Percentiles rank a stretch among this genome's conserved stretches.
Evolutionary conservation across 805 yeast genomes (phyloP).

Genomic region (Lipomyces orientalis): DNA sequence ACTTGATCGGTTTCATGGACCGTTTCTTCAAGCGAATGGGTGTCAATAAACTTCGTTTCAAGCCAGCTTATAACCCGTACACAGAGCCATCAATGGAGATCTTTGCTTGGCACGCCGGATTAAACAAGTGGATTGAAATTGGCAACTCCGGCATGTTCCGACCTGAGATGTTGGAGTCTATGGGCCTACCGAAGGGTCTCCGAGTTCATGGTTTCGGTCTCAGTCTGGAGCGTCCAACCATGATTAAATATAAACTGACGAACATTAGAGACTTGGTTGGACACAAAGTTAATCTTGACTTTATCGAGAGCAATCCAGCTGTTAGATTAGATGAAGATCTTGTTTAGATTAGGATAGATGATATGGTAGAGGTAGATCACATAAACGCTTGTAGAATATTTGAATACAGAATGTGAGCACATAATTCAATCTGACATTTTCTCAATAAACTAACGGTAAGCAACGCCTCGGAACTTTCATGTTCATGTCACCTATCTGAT

Average conservation of each 20-base stretch:
- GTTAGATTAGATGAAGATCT: slow-evolving; percentile 87
- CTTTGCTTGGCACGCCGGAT: slow-evolving; percentile 93
- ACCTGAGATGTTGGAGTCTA: slow-evolving; percentile 98
- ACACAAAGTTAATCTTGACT: slow-evolving; percentile 92
- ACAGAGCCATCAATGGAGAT: slow-evolving; percentile 99
- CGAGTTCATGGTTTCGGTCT: slow-evolving; percentile 98
- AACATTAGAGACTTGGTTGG: slow-evolving; percentile 97
- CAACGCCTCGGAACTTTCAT: neutral
- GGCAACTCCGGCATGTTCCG: slow-evolving; percentile 99
- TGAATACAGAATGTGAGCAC: slow-evolving; percentile 1
- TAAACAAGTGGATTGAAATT: slow-evolving; percentile 97
- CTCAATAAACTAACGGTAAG: neutral
- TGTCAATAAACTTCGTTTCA: slow-evolving; percentile 91
- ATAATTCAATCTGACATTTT: neutral
- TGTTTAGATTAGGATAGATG: slow-evolving; percentile 16
- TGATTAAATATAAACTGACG: slow-evolving; percentile 96
- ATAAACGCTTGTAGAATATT: slow-evolving; percentile 2
- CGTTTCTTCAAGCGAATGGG: slow-evolving; percentile 97
- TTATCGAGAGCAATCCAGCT: slow-evolving; percentile 95
- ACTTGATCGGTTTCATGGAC: slow-evolving; percentile 97
- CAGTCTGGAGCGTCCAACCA: slow-evolving; percentile 96
- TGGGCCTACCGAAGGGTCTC: slow-evolving; percentile 95
- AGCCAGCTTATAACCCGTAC: slow-evolving; percentile 98
- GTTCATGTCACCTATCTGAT: neutral
- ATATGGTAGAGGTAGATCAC: neutral